These are phyloP conservation scores for Fragosphaeria purpurea DNA, from an alignment of 2,329 filamentous ascomycete species.

Conservation along the genomic window DNA sequence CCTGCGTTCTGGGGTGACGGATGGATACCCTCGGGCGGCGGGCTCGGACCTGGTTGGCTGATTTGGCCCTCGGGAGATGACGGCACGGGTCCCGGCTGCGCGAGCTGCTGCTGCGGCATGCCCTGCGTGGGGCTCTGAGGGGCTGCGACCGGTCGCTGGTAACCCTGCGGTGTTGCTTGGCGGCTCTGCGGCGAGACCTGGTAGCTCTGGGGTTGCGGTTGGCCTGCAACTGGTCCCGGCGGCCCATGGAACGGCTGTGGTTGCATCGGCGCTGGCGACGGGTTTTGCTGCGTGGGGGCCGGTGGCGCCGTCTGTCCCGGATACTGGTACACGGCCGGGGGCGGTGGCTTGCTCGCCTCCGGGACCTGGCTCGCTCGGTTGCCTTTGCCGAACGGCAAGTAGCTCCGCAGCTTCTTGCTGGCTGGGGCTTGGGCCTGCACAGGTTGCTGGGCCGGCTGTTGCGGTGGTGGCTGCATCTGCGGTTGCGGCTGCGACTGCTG, in stretches of 20 bases:
- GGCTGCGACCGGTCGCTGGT: not conserved
- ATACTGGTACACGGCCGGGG: slow-evolving; percentile 1
- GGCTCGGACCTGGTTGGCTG: too few relatives aligned
- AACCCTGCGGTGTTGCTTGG: slow-evolving; percentile 2
- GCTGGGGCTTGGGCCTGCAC: not conserved
- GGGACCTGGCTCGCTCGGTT: not conserved
- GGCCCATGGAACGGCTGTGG: not conserved
- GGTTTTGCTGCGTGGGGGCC: not conserved
- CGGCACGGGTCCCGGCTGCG: too few relatives aligned
- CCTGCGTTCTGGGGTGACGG: too few relatives aligned
- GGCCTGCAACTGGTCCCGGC: not conserved
- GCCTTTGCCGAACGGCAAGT: slow-evolving; percentile 7
- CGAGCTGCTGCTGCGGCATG: too few relatives aligned
- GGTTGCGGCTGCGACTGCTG: not conserved
- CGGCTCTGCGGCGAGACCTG: slow-evolving; percentile 7
- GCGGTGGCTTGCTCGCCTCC: not conserved
- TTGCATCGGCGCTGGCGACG: too few relatives aligned
- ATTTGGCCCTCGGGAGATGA: too few relatives aligned
- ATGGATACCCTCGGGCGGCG: too few relatives aligned
- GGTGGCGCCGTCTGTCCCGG: not conserved
- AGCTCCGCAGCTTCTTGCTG: slow-evolving; percentile 7
- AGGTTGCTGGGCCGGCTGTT: not conserved
- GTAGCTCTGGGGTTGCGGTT: not conserved
- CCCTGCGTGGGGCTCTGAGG: too few relatives aligned
- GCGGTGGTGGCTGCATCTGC: not conserved